Base-by-base conservation (phyloP, 306 rosid species). In the Inga leiocalycina region DNA sequence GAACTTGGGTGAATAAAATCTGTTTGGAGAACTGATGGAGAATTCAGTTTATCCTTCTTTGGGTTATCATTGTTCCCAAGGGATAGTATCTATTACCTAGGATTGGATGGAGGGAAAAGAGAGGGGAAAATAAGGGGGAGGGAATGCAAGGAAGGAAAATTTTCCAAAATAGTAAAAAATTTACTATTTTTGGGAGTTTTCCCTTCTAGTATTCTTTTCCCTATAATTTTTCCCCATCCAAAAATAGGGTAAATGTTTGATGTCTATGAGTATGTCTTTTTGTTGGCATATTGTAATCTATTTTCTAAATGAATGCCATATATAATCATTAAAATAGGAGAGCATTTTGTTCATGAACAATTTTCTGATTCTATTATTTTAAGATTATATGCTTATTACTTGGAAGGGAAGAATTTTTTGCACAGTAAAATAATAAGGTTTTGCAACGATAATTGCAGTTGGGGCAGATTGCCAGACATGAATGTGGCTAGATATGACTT, bases 401-500 rank as follows among this genome's bases (percentile, higher is more conserved):
- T 41, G 20, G 52, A 64, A 62, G 46, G 32, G 35, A 59, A 61
- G 10, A 46, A 35, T 83, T 64, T 10, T 72, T 57, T 71, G 43
- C 34, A 22, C 24, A 12, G 35, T 46, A 44, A 34, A 49, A 41
- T 19, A 43, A 74, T 74, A 35, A 27, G 65, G 62, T 54, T 75
- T 72, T 49, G 76, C 22, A 6, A 37, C 71, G 83, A 59, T 41
- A 71, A 76, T 85, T 88, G 91, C 94, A 96, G 99, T 57, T 96
- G 99, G 99, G 84, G 88, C 84, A 88, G 87, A 87, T 90, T 91
- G 82, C 89, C 97, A 67, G 85, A 80, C 82, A 85, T 88, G 91
- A 94, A 96, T 52, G 92, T 87, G 81, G 97, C 97, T 78, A 93
- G 99, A 48, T 85, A 91, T 37, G 95, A 94, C 83, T 96, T 94